These are phyloP conservation scores for Aspergillus avenaceus DNA, from an alignment of 495 filamentous ascomycete genomes.

Conservation along the genomic window DNA sequence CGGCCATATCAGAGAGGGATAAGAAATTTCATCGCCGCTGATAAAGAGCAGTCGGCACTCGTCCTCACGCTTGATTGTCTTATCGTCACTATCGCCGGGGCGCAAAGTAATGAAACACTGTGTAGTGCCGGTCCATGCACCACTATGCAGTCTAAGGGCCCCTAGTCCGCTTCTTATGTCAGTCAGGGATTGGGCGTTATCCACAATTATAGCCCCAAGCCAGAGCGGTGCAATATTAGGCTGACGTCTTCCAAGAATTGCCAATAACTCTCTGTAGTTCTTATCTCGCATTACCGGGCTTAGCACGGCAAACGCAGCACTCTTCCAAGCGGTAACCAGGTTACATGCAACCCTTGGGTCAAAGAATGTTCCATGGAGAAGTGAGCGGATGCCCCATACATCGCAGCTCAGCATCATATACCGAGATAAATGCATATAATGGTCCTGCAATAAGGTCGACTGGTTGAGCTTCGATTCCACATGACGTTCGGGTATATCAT, in stretches of 20 bases:
- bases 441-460: constrained; percentile 16
- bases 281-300: constrained; percentile 10
- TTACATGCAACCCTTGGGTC: constrained; percentile 25
- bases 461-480: not conserved
- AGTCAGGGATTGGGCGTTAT: constrained; percentile 14
- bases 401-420: constrained; percentile 27
- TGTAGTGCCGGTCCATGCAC: constrained; percentile 19
- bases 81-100: constrained; percentile 2
- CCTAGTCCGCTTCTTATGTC: constrained; percentile 15
- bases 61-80: constrained; percentile 20
- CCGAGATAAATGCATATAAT: constrained; percentile 11
- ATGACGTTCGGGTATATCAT: not conserved
- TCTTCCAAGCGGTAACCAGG: constrained; percentile 30
- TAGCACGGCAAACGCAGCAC: constrained; percentile 23
- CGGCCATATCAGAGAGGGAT: constrained; percentile 15
- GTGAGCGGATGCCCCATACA: constrained; percentile 23
- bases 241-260: not conserved
- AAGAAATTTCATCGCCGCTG: constrained; percentile 16
- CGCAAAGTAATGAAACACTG: constrained; percentile 21
- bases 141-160: constrained; percentile 18
- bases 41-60: constrained; percentile 27
- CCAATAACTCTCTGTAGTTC: constrained; percentile 11
- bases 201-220: constrained; percentile 23
- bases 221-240: constrained; percentile 20
- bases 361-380: constrained; percentile 27